Conservation (phyloP, 352 stramenopile species). For the Phytophthora citricola region DNA sequence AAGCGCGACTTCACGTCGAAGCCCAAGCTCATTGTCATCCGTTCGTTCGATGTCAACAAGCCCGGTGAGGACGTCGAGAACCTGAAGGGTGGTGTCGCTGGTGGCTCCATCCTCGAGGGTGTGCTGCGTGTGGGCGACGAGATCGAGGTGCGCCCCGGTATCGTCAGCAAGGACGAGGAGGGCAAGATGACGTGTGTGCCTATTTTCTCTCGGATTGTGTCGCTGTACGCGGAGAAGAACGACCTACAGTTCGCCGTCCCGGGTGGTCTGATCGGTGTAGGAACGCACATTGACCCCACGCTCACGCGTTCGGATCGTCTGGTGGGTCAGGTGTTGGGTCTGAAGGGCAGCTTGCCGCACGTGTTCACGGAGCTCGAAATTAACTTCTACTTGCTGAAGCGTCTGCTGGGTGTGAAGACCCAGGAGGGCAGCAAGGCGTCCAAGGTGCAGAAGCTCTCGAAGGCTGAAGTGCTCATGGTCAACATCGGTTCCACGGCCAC, state of each 20-base stretch:
- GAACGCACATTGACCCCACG: conserved; percentile 99
- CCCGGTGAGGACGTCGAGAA: conserved; percentile 98
- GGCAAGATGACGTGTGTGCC: conserved; percentile 95
- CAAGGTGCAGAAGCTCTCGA: conserved; percentile 99
- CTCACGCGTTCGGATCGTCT: conserved; percentile 99
- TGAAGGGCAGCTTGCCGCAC: conserved; percentile 97
- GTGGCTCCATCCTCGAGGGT: conserved; percentile 96
- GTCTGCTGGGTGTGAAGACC: conserved; percentile 99
- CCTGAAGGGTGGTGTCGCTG: conserved; percentile 94
- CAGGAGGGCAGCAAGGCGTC: conserved; percentile 98
- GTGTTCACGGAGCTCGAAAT: conserved; percentile 99
- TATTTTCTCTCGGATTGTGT: conserved; percentile 96
- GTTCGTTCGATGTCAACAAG: conserved; percentile 99
- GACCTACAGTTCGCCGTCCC: conserved; percentile 99
- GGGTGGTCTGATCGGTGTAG: conserved; percentile 99
- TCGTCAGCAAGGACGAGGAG: conserved; percentile 98
- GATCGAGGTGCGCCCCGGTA: conserved; percentile 99
- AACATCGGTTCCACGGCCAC: conserved; percentile 99
- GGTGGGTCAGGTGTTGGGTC: conserved; percentile 98
- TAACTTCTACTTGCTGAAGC: conserved; percentile 99
- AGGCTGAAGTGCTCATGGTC: conserved; percentile 99
- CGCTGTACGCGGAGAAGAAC: conserved; percentile 99
- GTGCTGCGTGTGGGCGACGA: conserved; percentile 98
- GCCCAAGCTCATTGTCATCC: conserved; percentile 99
- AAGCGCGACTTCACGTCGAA: conserved; percentile 98